Evolutionary conservation across 225 moss, liverwort and hornwort genomes (phyloP).

Genomic region (Polytrichum formosum): DNA sequence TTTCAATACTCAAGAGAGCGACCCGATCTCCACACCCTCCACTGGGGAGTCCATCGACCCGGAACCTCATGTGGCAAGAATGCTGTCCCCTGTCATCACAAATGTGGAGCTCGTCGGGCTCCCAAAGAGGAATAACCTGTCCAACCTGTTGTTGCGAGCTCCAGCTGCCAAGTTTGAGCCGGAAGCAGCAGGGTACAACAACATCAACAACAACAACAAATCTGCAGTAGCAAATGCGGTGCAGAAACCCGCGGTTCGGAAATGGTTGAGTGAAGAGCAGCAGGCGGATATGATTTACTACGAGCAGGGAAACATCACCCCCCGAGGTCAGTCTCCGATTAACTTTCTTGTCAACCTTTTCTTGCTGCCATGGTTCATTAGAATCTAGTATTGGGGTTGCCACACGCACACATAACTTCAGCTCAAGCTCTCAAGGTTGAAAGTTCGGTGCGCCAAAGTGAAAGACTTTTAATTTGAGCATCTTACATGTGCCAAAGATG

Average conservation of each 20-base stretch:
- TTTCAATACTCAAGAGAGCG: conserved; percentile 33
- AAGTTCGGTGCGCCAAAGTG: no score
- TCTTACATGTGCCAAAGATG: no score
- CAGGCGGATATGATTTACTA: conserved; percentile 7
- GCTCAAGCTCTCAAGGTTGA: no score
- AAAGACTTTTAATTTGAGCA: no score
- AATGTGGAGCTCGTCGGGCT: neutral
- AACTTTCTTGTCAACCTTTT: neutral
- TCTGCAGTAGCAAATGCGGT: conserved; percentile 6
- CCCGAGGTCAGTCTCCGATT: conserved; percentile 3
- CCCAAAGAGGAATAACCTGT: conserved; percentile 6
- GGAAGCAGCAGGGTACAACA: conserved; percentile 2
- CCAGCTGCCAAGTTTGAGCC: conserved; percentile 7
- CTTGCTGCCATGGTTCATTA: neutral
- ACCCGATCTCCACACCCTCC: conserved; percentile 33
- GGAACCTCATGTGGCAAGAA: neutral
- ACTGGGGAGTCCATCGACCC: conserved; percentile 28
- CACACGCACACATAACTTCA: no score
- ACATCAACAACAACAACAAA: conserved; percentile 21
- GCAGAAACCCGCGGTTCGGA: conserved; percentile 18
- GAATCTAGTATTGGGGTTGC: no score
- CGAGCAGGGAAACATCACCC: conserved; percentile 16
- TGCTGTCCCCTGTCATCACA: conserved; percentile 1
- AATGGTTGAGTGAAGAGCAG: conserved; percentile 24
- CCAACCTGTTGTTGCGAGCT: conserved; percentile 31